Conservation (phyloP, 352 stramenopile genomes). For the Phytophthora uliginosa region DNA sequence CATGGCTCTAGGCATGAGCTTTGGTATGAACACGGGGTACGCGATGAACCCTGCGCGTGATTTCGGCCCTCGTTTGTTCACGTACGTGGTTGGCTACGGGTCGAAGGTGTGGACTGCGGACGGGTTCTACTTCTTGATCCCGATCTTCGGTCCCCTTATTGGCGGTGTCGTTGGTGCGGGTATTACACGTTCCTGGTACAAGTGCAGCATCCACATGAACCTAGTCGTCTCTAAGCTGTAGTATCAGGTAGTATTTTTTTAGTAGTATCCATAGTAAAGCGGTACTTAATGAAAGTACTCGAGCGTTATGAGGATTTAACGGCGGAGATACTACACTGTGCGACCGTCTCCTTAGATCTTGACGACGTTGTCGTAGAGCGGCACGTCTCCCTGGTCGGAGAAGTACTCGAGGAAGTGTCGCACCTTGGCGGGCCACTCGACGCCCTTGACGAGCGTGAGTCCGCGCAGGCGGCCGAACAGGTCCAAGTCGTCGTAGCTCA, state of each 20-base stretch:
- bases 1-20: conserved; percentile 68
- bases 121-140: conserved; percentile 70
- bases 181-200: conserved; percentile 64
- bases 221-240: background rate
- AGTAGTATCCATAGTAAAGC: too few species aligned
- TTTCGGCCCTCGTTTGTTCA: conserved; percentile 56
- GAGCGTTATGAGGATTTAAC: too few species aligned
- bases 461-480: conserved; percentile 59
- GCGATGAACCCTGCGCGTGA: conserved; percentile 61
- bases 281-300: too few species aligned
- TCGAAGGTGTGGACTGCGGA: conserved; percentile 60
- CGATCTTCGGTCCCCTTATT: conserved; percentile 57
- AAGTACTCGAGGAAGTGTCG: conserved; percentile 60
- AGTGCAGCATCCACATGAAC: conserved; percentile 55
- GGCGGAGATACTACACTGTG: too few species aligned
- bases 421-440: conserved; percentile 60
- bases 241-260: too few species aligned
- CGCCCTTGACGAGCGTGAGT: conserved; percentile 63
- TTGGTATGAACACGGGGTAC: conserved; percentile 57
- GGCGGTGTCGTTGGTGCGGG: conserved; percentile 53
- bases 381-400: conserved; percentile 49
- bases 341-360: conserved; percentile 40
- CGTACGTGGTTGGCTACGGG: conserved; percentile 62
- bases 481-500: conserved; percentile 71
- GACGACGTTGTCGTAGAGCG: conserved; percentile 59